A percentile compares a stretch with the other conserved stretches of the same genome.
phyloP scores from a whole-genome alignment of 306 rosid genomes.

The Cicer bijugum region DNA sequence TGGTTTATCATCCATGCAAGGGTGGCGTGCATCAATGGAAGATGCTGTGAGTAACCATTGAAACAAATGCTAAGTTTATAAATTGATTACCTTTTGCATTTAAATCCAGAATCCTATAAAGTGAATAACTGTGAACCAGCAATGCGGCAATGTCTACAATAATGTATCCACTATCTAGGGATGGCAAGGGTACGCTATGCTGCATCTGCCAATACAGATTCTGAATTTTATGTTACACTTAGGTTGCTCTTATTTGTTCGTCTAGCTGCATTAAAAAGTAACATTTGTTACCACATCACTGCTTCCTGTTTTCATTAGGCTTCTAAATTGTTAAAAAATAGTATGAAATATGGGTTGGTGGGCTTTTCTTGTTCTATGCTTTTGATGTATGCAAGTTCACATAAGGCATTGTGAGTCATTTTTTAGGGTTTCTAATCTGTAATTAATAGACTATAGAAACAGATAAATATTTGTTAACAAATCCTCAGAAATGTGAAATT shows the following conservation, averaged over 20 bases:
- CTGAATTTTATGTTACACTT: not conserved
- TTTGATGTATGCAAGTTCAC: slow-evolving; percentile 2
- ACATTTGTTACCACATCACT: not conserved
- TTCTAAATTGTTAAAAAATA: not conserved
- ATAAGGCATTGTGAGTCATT: slow-evolving; percentile 1
- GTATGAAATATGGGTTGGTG: not conserved
- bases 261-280: slow-evolving; percentile 19
- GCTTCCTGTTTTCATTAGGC: slow-evolving; percentile 16
- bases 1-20: slow-evolving; percentile 98
- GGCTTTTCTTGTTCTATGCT: not conserved
- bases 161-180: slow-evolving; percentile 16
- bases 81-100: slow-evolving; percentile 8
- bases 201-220: not conserved
- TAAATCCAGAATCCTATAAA: slow-evolving; percentile 18
- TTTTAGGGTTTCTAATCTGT: slow-evolving; percentile 11
- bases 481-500: slow-evolving; percentile 12
- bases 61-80: slow-evolving; percentile 35
- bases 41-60: slow-evolving; percentile 84
- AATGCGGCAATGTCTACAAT: slow-evolving; percentile 34
- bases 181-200: slow-evolving; percentile 12
- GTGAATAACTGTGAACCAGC: slow-evolving; percentile 26
- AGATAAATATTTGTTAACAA: slow-evolving; percentile 17
- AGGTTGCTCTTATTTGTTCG: slow-evolving; percentile 38
- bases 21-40: slow-evolving; percentile 99
- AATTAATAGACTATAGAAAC: not conserved